These are phyloP conservation scores for Cladosporium sphaerospermum DNA, from an alignment of 2,329 filamentous ascomycete genomes.

Conservation along the genomic window DNA sequence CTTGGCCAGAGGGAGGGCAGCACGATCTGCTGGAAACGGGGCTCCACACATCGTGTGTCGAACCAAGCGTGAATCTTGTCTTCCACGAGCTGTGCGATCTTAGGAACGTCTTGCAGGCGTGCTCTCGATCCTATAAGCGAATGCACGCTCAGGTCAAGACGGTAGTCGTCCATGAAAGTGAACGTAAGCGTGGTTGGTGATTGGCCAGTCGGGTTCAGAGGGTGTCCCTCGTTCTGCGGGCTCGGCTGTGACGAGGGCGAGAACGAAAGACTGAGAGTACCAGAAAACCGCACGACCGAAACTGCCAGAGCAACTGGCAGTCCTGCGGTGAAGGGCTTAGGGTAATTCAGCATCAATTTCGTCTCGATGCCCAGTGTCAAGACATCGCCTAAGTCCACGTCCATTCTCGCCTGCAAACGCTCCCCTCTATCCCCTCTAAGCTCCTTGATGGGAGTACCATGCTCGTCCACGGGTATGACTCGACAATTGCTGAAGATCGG, in stretches of 20 bases:
- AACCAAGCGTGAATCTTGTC: conserved; percentile 78
- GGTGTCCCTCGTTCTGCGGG: conserved; percentile 30
- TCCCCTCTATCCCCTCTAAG: conserved; percentile 49
- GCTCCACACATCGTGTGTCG: conserved; percentile 78
- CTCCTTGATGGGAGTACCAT: conserved; percentile 52
- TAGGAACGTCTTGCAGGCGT: conserved; percentile 76
- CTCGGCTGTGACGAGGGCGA: conserved; percentile 55
- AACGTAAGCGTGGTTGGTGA: conserved; percentile 77
- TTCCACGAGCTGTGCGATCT: conserved; percentile 80
- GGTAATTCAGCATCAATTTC: conserved; percentile 89
- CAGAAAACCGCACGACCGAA: conserved; percentile 87
- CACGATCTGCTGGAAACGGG: conserved; percentile 79
- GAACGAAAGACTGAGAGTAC: conserved; percentile 88
- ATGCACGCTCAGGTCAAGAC: conserved; percentile 73
- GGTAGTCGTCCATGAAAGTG: conserved; percentile 85
- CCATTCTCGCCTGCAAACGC: conserved; percentile 87
- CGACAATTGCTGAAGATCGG: conserved; percentile 98
- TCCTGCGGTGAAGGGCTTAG: conserved; percentile 79
- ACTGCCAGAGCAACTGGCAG: conserved; percentile 88
- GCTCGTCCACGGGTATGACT: conserved; percentile 83
- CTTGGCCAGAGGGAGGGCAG: conserved; percentile 77
- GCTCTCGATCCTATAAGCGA: conserved; percentile 75
- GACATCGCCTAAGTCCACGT: conserved; percentile 93
- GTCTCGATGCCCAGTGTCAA: conserved; percentile 93
- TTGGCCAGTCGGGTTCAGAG: conserved; percentile 37